Evolutionary conservation across 2,329 filamentous ascomycete genomes (phyloP), one percentile per base, ranked within the genome.

Genomic region (Colletotrichum plurivorum): DNA sequence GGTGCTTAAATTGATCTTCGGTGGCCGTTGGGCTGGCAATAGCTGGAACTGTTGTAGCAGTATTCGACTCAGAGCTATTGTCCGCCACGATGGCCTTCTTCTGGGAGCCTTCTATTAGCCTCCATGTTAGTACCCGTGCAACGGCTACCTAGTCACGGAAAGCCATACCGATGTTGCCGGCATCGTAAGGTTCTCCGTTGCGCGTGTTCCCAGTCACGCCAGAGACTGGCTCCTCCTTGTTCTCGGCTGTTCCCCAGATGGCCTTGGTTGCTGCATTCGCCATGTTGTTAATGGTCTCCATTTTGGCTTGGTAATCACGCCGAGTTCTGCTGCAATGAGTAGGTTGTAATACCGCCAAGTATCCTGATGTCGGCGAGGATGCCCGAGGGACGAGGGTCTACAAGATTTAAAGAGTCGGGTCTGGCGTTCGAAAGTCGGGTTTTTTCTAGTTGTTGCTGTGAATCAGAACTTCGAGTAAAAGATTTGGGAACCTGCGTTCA

Each of bases 131-230:
- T 36, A 36, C 8, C 9, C 31, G 31, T 36, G 10, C 16, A 57
- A 36, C 15, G n/a, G 51, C 18, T 39, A 6, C 4, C 36, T 15
- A 43, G 27, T 62, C 15, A 49, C 36, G 22, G 25, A 8, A 18
- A 5, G 16, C 25, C 76, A 49, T 87, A 83, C 89, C 85, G n/a
- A 88, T 81, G 78, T 96, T 96, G 56, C 94, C 94, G 67, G 89
- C 89, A 76, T 96, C 94, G 74, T 90, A 97, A 0, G 94, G 94
- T 78, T 95, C 91, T 13, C 88, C 89, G 51, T 84, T 85, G 25
- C 86, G 85, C 5, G 92, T 92, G 76, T 91, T 83, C 46, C 94
- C 94, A 66, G 86, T 83, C 59, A 89, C 83, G 22, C 94, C 94
- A 20, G 92, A 92, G 52, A 94, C 79, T 18, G 94, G 94, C 81